Conservation (phyloP, 1,284 basidiomycete species). For the Heterobasidion parviporum region DNA sequence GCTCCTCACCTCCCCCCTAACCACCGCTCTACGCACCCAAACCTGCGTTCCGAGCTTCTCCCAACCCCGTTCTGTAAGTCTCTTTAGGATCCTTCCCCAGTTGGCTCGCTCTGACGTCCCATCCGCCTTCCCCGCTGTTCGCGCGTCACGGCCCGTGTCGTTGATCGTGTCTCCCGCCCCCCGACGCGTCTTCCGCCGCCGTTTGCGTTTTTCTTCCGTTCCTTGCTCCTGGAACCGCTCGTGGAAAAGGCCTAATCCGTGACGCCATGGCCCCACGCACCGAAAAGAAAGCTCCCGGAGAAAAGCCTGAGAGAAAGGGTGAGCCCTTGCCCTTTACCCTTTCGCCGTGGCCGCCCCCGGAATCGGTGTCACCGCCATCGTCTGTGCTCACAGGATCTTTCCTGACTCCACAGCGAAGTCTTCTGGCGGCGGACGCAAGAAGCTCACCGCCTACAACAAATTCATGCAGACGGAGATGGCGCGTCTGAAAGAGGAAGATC, state of each 20-base stretch:
- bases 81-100: no score
- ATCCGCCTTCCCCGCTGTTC: background rate
- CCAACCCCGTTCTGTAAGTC: no score
- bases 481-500: slow-evolving; percentile 63
- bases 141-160: background rate
- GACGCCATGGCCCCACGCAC: slow-evolving; percentile 9
- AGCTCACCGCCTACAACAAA: slow-evolving; percentile 66
- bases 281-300: slow-evolving; percentile 11
- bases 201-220: background rate
- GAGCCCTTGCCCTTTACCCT: background rate
- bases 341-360: background rate
- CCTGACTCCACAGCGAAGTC: slow-evolving; percentile 24
- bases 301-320: slow-evolving; percentile 15
- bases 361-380: background rate
- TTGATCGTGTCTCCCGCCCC: slow-evolving; percentile 1
- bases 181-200: background rate
- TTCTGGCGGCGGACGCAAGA: slow-evolving; percentile 35
- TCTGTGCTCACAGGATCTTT: slow-evolving; percentile 1
- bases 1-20: slow-evolving; percentile 6
- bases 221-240: background rate
- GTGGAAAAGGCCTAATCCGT: background rate
- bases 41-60: background rate
- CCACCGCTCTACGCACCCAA: slow-evolving; percentile 1
- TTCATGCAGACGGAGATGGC: slow-evolving; percentile 76
- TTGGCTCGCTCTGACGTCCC: background rate